A percentile compares a stretch with the other conserved stretches of the same genome.
phyloP scores from a whole-genome alignment of 495 filamentous ascomycete species.

The Cladorrhinum samala region DNA sequence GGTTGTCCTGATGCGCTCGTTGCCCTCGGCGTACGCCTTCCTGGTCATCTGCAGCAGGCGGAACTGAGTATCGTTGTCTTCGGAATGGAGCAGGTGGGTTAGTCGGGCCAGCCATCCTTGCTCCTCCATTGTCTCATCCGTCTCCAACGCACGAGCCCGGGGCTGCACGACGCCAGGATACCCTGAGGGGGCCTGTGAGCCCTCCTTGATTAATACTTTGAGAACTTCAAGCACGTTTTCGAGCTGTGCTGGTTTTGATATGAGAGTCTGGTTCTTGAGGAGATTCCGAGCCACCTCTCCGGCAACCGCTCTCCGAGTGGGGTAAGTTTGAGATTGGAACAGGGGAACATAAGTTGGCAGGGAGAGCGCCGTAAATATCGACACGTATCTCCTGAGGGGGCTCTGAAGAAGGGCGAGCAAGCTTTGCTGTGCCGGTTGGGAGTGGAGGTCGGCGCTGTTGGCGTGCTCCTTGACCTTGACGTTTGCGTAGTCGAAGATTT shows the following conservation, averaged over 20 bases:
- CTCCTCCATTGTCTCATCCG: slow-evolving; percentile 94
- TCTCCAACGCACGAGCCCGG: slow-evolving; percentile 57
- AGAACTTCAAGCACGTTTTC: slow-evolving; percentile 85
- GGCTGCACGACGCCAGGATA: slow-evolving; percentile 75
- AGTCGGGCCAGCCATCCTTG: slow-evolving; percentile 93
- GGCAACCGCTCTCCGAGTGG: slow-evolving; percentile 83
- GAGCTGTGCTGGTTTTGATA: slow-evolving; percentile 68
- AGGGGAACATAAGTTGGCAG: slow-evolving; percentile 88
- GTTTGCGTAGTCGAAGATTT: slow-evolving; percentile 83
- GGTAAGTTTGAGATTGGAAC: slow-evolving; percentile 86
- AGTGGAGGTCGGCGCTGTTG: slow-evolving; percentile 91
- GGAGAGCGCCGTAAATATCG: slow-evolving; percentile 86
- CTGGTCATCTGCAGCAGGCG: slow-evolving; percentile 85
- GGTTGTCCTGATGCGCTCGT: slow-evolving; percentile 91
- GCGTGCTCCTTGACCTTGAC: slow-evolving; percentile 83
- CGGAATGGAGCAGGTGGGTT: slow-evolving; percentile 75
- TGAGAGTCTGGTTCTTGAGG: slow-evolving; percentile 69
- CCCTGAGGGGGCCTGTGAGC: slow-evolving; percentile 72
- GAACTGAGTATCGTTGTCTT: slow-evolving; percentile 89
- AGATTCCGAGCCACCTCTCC: slow-evolving; percentile 76
- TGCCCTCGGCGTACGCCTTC: slow-evolving; percentile 85
- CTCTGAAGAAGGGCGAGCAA: slow-evolving; percentile 81
- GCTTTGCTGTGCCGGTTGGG: slow-evolving; percentile 76
- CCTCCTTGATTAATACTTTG: slow-evolving; percentile 88
- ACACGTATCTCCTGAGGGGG: slow-evolving; percentile 82